Base-by-base conservation (phyloP, 1,284 basidiomycete genomes). In the Rhodotorula sp. region DNA sequence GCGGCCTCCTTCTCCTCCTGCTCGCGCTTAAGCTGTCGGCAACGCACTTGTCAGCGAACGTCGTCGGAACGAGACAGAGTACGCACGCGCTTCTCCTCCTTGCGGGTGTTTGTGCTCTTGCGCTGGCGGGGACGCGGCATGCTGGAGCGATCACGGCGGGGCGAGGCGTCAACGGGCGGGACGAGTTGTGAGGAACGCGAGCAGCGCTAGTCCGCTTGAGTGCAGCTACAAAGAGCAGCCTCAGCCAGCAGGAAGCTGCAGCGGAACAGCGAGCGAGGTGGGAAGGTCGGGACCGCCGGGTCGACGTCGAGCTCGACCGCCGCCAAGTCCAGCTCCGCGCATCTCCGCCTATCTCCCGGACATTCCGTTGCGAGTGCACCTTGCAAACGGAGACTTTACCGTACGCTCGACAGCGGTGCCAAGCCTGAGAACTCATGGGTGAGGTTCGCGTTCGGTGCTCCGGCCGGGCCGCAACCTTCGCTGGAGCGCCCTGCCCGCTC, bases 71-170 rank as follows among this genome's bases (percentile, higher is more conserved):
- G 27, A 12, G n/a, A 10, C 32, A 7, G 8, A 25, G 41, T 3
- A 58, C 69, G 55, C 17, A 72, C 75, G 60, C 66, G 60, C 66
- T 76, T 74, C 66, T 74, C 75, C 53, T 72, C 70, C 64, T 76
- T 70, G 53, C 73, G 69, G 32, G 66, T 70, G 36, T 65, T 64
- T 10, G 72, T 70, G 29, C 73, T 71, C 39, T 71, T 71, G 50
- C 75, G 72, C 44, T 76, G 75, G 34, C 75, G 66, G 9, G 73
- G 75, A 13, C 75, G 75, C 9, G 75, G 75, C 75, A 71, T 76
- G 32, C 3, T 59, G 4, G 34, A 48, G 59, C 22, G 44, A 46
- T 29, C 37, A 27, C 4, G 59, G 32, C 27, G 44, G 19, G 32
- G 3, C 5, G 15, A n/a, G 10, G 57, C 17, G 57, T 29, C 7